Evolutionary conservation across 352 stramenopile species (phyloP).

Genomic region (Pilasporangium apinafurcum): DNA sequence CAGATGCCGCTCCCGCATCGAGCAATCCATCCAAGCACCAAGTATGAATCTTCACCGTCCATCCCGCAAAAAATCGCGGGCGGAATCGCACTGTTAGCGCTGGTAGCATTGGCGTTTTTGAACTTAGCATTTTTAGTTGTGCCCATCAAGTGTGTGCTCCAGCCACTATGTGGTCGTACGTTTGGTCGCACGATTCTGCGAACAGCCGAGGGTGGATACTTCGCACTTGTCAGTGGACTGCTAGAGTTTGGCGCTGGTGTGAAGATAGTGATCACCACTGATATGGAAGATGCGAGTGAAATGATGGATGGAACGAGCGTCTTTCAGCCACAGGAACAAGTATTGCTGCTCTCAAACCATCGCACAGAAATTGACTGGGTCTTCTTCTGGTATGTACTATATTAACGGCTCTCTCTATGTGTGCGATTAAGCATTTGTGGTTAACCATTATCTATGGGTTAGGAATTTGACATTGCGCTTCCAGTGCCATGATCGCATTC

Average conservation of each 20-base stretch:
- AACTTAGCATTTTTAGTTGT: conserved; percentile 59
- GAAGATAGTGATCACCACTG: conserved; percentile 48
- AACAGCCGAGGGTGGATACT: conserved; percentile 43
- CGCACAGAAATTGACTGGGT: conserved; percentile 80
- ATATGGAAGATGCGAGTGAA: conserved; percentile 22
- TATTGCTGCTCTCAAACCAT: conserved; percentile 72
- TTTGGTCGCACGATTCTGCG: conserved; percentile 22
- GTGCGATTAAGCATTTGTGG: not conserved
- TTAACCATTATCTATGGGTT: no score
- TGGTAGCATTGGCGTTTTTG: conserved; percentile 46
- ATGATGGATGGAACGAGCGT: conserved; percentile 7
- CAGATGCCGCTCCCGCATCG: no score
- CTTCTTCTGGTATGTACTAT: conserved; percentile 83
- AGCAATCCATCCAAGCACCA: conserved; percentile 39
- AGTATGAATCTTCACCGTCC: conserved; percentile 37
- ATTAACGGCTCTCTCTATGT: no score
- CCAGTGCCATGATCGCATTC: conserved; percentile 58
- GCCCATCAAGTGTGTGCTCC: conserved; percentile 39
- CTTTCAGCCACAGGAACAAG: conserved; percentile 37
- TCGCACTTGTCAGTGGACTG: conserved; percentile 49
- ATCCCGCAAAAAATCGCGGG: conserved; percentile 34
- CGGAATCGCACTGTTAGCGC: conserved; percentile 32
- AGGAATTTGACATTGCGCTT: conserved; percentile 62
- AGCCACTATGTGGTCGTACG: conserved; percentile 14
- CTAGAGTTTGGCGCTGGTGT: conserved; percentile 53